Percentiles rank a stretch among this genome's conserved stretches.
These are phyloP conservation scores for Panicum virgatum DNA, from an alignment of 202 grass and related monocot species.

Conservation along the genomic window DNA sequence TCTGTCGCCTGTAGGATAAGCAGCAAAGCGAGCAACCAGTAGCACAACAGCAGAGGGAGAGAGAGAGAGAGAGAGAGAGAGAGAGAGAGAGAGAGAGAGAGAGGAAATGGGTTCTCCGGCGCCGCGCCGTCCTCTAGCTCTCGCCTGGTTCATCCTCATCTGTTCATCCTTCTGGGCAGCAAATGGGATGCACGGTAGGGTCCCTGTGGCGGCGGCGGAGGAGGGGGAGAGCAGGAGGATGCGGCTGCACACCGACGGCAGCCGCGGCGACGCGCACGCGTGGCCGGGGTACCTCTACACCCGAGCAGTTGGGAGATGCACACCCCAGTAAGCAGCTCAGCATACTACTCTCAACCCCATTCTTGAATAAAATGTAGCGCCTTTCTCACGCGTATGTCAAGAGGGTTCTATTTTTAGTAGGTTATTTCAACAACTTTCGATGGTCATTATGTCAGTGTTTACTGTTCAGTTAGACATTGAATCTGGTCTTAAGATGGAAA, in stretches of 20 bases:
- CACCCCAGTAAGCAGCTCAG: constrained; percentile 68
- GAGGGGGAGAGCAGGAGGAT: constrained; percentile 28
- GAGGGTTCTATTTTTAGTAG: not conserved
- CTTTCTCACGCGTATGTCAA: not conserved
- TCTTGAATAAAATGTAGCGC: constrained; percentile 7
- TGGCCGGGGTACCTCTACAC: constrained; percentile 96
- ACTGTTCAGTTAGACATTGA: not conserved
- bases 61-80: not conserved
- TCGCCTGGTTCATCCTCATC: constrained; percentile 46
- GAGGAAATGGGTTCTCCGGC: constrained; percentile 34
- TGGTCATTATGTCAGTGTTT: constrained; percentile 1
- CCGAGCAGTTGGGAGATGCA: constrained; percentile 78
- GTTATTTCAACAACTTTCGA: not conserved
- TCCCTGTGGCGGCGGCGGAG: constrained; percentile 22
- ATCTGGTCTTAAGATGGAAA: not conserved
- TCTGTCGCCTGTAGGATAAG: constrained; percentile 20
- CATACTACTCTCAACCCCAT: not conserved
- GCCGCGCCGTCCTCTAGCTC: constrained; percentile 28
- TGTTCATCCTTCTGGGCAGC: constrained; percentile 34
- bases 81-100: constrained; percentile 30
- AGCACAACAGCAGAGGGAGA: not conserved
- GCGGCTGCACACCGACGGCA: constrained; percentile 40
- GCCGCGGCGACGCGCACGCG: constrained; percentile 16
- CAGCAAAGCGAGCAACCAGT: not conserved
- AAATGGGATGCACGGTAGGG: constrained; percentile 41